Conservation (phyloP, 495 filamentous ascomycete species). For the Cudoniella acicularis region DNA sequence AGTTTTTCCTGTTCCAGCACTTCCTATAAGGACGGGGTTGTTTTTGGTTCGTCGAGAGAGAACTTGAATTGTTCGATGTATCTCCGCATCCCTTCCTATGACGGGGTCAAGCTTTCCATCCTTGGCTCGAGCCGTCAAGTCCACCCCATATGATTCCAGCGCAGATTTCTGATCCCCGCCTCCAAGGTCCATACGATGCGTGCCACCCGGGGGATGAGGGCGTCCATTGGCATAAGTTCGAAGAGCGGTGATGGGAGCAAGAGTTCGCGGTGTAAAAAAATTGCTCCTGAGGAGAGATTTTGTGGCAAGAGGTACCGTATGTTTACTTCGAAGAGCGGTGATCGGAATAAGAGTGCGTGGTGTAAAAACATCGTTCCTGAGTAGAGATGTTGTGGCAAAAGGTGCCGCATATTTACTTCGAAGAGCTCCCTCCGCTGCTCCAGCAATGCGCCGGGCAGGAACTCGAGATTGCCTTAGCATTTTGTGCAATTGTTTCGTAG, state of each 20-base stretch:
- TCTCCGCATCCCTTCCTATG: slow-evolving; percentile 87
- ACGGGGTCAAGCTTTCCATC: slow-evolving; percentile 93
- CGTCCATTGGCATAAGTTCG: slow-evolving; percentile 73
- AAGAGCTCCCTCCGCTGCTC: slow-evolving; percentile 4
- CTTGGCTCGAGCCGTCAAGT: slow-evolving; percentile 81
- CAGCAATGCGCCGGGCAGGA: slow-evolving; percentile 22
- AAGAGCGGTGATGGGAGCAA: slow-evolving; percentile 5
- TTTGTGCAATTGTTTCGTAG: slow-evolving; percentile 9
- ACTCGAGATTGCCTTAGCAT: slow-evolving; percentile 14
- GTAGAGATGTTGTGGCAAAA: background rate
- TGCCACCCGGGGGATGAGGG: slow-evolving; percentile 85
- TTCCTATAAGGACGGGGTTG: slow-evolving; percentile 91
- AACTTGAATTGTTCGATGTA: slow-evolving; percentile 91
- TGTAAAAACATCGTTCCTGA: background rate
- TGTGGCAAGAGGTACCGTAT: background rate
- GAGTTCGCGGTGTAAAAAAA: slow-evolving; percentile 1
- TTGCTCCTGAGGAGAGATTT: background rate
- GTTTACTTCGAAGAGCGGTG: no score
- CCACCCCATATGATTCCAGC: slow-evolving; percentile 84
- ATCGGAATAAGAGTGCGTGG: background rate
- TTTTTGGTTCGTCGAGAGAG: slow-evolving; percentile 93
- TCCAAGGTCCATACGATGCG: slow-evolving; percentile 86
- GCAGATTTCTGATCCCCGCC: slow-evolving; percentile 75
- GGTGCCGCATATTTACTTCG: slow-evolving; percentile 1
- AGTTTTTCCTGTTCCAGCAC: slow-evolving; percentile 92